Base-by-base conservation (phyloP, 192 early-diverging fungal species). In the Entrophospora sp. region DNA sequence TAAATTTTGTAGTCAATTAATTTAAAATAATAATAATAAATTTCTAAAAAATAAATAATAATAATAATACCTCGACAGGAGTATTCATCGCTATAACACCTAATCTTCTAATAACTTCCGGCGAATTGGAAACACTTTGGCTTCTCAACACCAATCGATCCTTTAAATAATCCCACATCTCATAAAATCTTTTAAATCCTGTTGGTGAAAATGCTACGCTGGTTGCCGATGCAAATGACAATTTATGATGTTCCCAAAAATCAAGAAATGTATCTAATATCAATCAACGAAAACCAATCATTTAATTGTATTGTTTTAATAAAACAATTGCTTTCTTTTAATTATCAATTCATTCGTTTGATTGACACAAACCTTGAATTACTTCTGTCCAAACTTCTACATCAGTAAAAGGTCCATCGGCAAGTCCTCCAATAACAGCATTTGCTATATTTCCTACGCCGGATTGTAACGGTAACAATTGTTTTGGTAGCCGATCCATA, bases 401-500 rank as follows among this genome's bases (percentile, higher is more conserved):
- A 48, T 76, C 34, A 14, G 69, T 27, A 30, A 76, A 76, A 5
- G 60, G 68, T 3, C 69, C 69, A 32, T 76, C 64, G 18, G 72
- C 71, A 31, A 76, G 62, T 34, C 75, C 75, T 49, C 72, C 72
- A 66, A 76, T 76, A 27, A 76, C 67, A 49, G 72, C 69, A 55
- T 76, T 76, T 13, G 75, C 75, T 55, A 76, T 76, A 55, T 76
- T 76, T 61, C 75, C 75, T 44, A 76, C 73, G 27, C 75, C 75
- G 44, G 71, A 73, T 45, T 76, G 75, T 2, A 76, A 45, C 14
- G 75, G 75, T 2, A 76, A 42, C 7, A 76, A 57, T 7, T 67
- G 61, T 7, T 62, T 61, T 7, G 75, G 75, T 40, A 76, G 52
- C 20, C 75, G 69, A 28, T 66, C 75, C 60, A 71, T 67, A 7